Evolutionary conservation across 116 monocot genomes (phyloP).

Genomic region (Dioscorea cayenensis): DNA sequence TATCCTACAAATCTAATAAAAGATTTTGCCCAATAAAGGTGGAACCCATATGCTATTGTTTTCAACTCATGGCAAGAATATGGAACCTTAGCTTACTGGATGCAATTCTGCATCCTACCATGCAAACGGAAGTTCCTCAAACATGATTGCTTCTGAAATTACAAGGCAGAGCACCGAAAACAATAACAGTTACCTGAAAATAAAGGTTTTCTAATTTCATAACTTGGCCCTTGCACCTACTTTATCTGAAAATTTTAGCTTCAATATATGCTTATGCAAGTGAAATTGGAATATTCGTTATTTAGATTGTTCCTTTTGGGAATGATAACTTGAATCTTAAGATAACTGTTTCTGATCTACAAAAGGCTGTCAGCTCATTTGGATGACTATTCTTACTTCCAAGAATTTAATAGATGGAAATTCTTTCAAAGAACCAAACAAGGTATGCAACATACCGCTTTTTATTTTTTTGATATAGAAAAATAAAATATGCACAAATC

Average conservation of each 20-base stretch:
- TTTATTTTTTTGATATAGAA: too few relatives aligned
- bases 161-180: constrained; percentile 47
- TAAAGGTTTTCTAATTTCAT: constrained; percentile 46
- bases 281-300: not conserved
- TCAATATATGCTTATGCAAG: not conserved
- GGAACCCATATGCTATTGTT: constrained; percentile 87
- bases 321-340: constrained; percentile 37
- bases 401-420: constrained; percentile 68
- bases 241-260: not conserved
- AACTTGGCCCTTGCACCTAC: too few relatives aligned
- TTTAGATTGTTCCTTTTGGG: constrained; percentile 85
- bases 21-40: constrained; percentile 29
- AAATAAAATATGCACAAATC: too few relatives aligned
- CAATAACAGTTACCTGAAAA: constrained; percentile 39
- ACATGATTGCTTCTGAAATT: constrained; percentile 66
- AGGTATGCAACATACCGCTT: constrained; percentile 33
- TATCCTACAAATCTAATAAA: not conserved
- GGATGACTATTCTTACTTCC: constrained; percentile 61
- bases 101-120: constrained; percentile 60
- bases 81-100: constrained; percentile 91
- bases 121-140: constrained; percentile 22
- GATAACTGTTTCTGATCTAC: constrained; percentile 45
- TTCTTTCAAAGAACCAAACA: constrained; percentile 55
- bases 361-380: constrained; percentile 25
- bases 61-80: constrained; percentile 82